Conservation (phyloP, 345 rosid species). For the Populus deltoides region DNA sequence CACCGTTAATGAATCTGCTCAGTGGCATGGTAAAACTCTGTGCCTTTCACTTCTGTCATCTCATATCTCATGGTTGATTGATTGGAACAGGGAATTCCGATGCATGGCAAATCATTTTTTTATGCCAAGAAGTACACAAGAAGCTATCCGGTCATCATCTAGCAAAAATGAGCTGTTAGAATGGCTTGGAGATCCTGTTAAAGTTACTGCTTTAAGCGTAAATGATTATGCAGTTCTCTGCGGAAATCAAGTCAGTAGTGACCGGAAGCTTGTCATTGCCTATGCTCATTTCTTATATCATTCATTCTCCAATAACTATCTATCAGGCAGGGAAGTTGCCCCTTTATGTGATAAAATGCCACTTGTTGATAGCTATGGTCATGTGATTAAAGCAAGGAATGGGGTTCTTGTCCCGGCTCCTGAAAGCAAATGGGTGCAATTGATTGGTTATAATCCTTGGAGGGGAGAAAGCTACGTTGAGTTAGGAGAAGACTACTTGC, state of each 20-base stretch:
- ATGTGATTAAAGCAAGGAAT: conserved; percentile 12
- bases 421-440: conserved; percentile 56
- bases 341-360: conserved; percentile 42
- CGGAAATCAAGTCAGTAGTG: conserved; percentile 12
- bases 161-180: conserved; percentile 18
- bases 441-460: conserved; percentile 59
- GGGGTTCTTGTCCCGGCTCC: conserved; percentile 67
- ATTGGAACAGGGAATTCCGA: conserved; percentile 51
- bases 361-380: conserved; percentile 51
- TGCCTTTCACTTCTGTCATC: conserved; percentile 15
- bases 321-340: conserved; percentile 26
- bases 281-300: conserved; percentile 58
- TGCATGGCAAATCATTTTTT: conserved; percentile 34
- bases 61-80: conserved; percentile 45
- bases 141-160: conserved; percentile 26
- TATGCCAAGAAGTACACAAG: conserved; percentile 38
- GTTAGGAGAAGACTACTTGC: conserved; percentile 51
- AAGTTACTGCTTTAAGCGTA: conserved; percentile 14
- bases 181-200: conserved; percentile 41
- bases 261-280: conserved; percentile 37
- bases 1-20: conserved; percentile 26
- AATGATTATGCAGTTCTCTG: conserved; percentile 32
- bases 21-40: not conserved
- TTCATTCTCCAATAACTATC: conserved; percentile 21
- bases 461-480: conserved; percentile 42